Evolutionary conservation across 805 yeast genomes (phyloP).

Genomic region (Zygoascus flipseniorum): DNA sequence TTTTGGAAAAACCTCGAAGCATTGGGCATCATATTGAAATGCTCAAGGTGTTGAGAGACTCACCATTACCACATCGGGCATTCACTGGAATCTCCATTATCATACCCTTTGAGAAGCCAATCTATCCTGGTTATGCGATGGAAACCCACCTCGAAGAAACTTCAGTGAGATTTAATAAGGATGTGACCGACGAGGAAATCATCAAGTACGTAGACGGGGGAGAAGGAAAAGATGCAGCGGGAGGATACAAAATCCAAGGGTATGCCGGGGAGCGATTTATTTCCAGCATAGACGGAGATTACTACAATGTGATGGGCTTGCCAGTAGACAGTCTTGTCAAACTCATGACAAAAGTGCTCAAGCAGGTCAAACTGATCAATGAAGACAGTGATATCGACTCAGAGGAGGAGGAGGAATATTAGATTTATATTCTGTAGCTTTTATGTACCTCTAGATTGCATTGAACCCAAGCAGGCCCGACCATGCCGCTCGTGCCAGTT

Average conservation of each 20-base stretch:
- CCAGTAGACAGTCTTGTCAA: slow-evolving; percentile 56
- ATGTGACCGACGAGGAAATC: slow-evolving; percentile 47
- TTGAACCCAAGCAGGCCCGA: not conserved
- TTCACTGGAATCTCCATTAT: slow-evolving; percentile 48
- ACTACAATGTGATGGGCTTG: slow-evolving; percentile 77
- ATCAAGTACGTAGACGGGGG: slow-evolving; percentile 53
- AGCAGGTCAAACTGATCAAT: slow-evolving; percentile 4
- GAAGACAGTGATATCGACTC: slow-evolving; percentile 8
- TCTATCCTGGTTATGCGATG: slow-evolving; percentile 34
- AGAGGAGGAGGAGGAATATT: slow-evolving; percentile 4
- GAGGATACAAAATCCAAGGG: slow-evolving; percentile 84
- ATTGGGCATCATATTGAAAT: slow-evolving; percentile 42
- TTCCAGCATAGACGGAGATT: slow-evolving; percentile 64
- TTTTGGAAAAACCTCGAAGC: slow-evolving; percentile 75
- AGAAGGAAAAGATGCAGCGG: slow-evolving; percentile 81
- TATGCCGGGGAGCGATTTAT: slow-evolving; percentile 55
- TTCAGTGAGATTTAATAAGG: slow-evolving; percentile 28
- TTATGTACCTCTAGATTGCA: not conserved
- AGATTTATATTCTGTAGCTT: not conserved
- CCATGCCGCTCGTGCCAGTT: no score
- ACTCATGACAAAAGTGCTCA: slow-evolving; percentile 26
- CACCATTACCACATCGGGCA: slow-evolving; percentile 37
- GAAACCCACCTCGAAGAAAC: slow-evolving; percentile 38
- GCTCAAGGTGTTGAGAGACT: slow-evolving; percentile 41
- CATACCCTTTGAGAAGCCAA: slow-evolving; percentile 33